A percentile compares a stretch with the other conserved stretches of the same genome.
Conservation (phyloP, 768 basidiomycete species). For the Calocera viscosa region DNA sequence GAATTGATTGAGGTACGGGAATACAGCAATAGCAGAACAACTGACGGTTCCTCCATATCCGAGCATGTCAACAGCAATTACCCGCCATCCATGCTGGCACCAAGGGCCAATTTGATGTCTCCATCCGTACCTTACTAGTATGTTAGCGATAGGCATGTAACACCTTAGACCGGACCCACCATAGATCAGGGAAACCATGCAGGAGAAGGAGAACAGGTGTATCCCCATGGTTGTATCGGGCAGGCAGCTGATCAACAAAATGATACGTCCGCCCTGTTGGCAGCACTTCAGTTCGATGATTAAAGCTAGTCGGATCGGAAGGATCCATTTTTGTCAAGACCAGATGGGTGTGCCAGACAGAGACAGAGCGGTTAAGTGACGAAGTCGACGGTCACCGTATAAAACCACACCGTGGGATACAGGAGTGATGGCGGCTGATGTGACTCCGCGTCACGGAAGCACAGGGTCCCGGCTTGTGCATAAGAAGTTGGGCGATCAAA, state of each 20-base stretch:
- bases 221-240: slow-evolving; percentile 29
- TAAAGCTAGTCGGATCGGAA: slow-evolving; percentile 33
- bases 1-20: not conserved
- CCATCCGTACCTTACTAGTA: slow-evolving; percentile 51
- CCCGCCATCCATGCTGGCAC: slow-evolving; percentile 48
- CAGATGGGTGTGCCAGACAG: not conserved
- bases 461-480: too few relatives aligned
- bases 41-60: slow-evolving; percentile 48
- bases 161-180: slow-evolving; percentile 24
- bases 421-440: too few relatives aligned
- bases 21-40: not conserved
- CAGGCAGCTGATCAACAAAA: slow-evolving; percentile 58
- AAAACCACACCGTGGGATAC: too few relatives aligned
- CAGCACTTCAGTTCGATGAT: slow-evolving; percentile 40
- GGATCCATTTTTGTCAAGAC: slow-evolving; percentile 24
- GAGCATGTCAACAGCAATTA: slow-evolving; percentile 39
- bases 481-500: too few relatives aligned
- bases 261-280: slow-evolving; percentile 55
- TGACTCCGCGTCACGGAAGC: too few relatives aligned
- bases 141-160: not conserved
- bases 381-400: too few relatives aligned
- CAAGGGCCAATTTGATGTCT: slow-evolving; percentile 60
- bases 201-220: slow-evolving; percentile 52
- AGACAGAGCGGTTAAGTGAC: too few relatives aligned
- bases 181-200: slow-evolving; percentile 68